Base-by-base conservation (phyloP, 2,329 filamentous ascomycete genomes). In the Apiospora saccharicola region DNA sequence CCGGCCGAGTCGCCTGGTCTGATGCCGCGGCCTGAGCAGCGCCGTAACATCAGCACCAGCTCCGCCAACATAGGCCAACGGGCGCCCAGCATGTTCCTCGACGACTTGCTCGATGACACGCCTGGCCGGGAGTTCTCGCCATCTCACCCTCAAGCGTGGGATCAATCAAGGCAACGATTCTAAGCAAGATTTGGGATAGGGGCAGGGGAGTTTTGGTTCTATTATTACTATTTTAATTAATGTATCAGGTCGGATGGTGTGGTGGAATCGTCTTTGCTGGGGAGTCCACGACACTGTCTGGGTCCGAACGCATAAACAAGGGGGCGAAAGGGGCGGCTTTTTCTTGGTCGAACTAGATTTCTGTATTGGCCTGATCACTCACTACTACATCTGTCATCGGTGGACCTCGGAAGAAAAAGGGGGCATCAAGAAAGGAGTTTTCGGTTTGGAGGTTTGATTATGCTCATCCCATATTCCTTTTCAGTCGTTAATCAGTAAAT, bases 61-160 rank as follows among this genome's bases (percentile, higher is more conserved):
- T 92, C 90, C 5, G 79, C 95, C 74, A 92, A 91, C 76, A 86
- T 92, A 72, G 90, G 90, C 70, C 90, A 91, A 72, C 88, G 95
- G 72, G 93, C 95, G 22, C 96, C 96, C 0, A 97, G 94, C 81
- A 94, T 94, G 24, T 98, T 95, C 80, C 86, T 98, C 51, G 95
- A 98, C 73, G 95, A 98, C 81, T 83, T 98, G 69, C 92, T 98
- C 74, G 94, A 95, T 78, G 93, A 93, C 75, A 92, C 95, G 78
- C 85, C 87, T 7, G 84, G 84, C 49, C 81, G 26, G 26, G 26
- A 83, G 75, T 84, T 89, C 71, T 85, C 87, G 3, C 75, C 73
- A 61, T 72, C 75, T 71, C 76, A 76, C 69, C 76, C 75, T 51
- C 77, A 77, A 24, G 75, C 74, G 30, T 79, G 76, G 74, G 75